Base-by-base conservation (phyloP, 2,329 filamentous ascomycete species). In the Aspergillus phoenicis region DNA sequence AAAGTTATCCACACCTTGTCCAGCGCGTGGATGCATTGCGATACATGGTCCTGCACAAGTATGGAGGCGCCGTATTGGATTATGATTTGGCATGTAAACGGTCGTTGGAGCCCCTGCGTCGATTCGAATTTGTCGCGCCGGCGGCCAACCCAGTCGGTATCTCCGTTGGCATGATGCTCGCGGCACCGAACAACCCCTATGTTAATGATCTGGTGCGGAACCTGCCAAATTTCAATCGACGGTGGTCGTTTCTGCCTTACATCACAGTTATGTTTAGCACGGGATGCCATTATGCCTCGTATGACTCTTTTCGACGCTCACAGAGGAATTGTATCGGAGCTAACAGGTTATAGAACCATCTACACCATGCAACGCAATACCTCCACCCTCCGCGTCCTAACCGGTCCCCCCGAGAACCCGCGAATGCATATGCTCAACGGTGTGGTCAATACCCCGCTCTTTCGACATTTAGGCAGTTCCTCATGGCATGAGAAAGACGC, bases 201-300 rank as follows among this genome's bases (percentile, higher is more conserved):
- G 69, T 79, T 5, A 64, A 68, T 5, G 64, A 72, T 24, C 62
- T 79, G 20, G 73, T 80, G 11, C 49, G 64, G 5, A 74, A 75
- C 33, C 68, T 80, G 1, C 62, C 66, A 1, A 61, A 63, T 0
- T 80, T 78, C 52, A 75, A 80, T 61, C 69, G 68, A 5, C 64
- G 72, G n/a, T 80, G 77, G 77, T 69, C 79, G 17, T 70, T 74
- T 2, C 61, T 80, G 33, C 76, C 77, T 0, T 79, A 80, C 52
- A 64, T 74, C 3, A 78, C 77, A 2, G 75, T 80, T 33, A 80
- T 80, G 78, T 80, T 80, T 62, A 79, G 76, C 62, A 79, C 78
- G 1, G 77, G 77, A 11, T 79, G 77, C 43, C 77, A 80, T 60
- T 80, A 77, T 59, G 77, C 75, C 24, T 79, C 77, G 72, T 77